Base-by-base conservation (phyloP, 148 eudicot species). In the Dysphania ambrosioides region DNA sequence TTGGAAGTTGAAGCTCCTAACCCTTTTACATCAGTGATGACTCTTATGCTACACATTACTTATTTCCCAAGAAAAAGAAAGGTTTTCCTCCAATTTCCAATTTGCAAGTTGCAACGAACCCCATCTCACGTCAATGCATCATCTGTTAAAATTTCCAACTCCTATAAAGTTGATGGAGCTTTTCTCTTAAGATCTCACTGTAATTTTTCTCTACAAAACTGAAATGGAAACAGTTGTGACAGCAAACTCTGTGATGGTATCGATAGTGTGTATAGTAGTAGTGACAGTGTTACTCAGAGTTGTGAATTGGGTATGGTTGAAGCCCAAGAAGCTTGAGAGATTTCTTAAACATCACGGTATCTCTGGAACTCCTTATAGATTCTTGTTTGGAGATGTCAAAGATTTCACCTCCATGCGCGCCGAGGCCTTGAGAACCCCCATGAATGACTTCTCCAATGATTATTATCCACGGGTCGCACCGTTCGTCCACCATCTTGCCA, bases 271-370 rank as follows among this genome's bases (percentile, higher is more conserved):
- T 30, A 32, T 63, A 73, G 42, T 73, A 19, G 56, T 73, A 2
- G 42, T 73, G 12, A 32, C 69, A 47, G 42, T 29, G 2, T 9
- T 62, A 21, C 29, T 47, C 21, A 73, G 44, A 62, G 68, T n/a
- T 19, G n/a, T 77, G 29, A 78, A 78, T 23, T 78, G 72, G 80
- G 27, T 78, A 24, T 78, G 80, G 80, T 1, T 78, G 44, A 72
- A 42, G 24, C 80, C 76, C 12, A 78, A 78, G 58, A 72, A 44
- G 32, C 79, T 41, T 1, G 79, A 77, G 34, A 70, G 16, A 42
- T 15, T 6, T 26, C 70, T 77, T 18, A 70, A 49, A 35, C 44
- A 70, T 35, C 79, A 77, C 13, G 79, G 79, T 18, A n/a, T 77
- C 10, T 51, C 68, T 29, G 79, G 79, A 8, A 77, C 51, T 32